Evolutionary conservation across 2,329 filamentous ascomycete species (phyloP).

Genomic region (Diaporthe sp.): DNA sequence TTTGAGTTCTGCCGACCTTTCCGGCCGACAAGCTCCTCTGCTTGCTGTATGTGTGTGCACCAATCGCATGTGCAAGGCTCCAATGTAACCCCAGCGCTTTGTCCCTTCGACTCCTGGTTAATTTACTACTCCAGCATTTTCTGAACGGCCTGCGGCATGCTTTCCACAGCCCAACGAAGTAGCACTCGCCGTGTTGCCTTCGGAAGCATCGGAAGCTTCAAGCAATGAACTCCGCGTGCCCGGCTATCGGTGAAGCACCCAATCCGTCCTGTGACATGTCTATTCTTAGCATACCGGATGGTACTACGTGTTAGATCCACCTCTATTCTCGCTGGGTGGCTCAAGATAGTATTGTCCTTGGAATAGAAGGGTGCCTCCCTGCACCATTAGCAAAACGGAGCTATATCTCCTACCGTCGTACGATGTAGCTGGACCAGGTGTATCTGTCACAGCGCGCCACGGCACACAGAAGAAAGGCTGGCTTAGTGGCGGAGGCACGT

Average conservation of each 20-base stretch:
- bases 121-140: not conserved
- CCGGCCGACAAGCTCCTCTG: not conserved
- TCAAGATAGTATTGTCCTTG: no score
- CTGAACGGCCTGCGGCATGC: not conserved
- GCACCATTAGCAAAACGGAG: no score
- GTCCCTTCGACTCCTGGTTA: not conserved
- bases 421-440: not conserved
- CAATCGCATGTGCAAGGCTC: not conserved
- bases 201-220: conserved; percentile 18
- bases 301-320: not conserved
- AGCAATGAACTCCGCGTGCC: not conserved
- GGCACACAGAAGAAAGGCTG: not conserved
- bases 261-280: not conserved
- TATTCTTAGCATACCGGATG: not conserved
- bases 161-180: not conserved
- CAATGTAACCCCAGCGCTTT: not conserved
- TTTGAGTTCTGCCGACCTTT: conserved; percentile 8
- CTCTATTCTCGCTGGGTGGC: no score
- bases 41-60: not conserved
- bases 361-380: not conserved
- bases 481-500: not conserved
- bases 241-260: conserved; percentile 4
- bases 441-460: not conserved
- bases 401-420: not conserved
- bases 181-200: not conserved